Conservation (phyloP, 352 stramenopile genomes). For the Phytophthora pseudosyringae region DNA sequence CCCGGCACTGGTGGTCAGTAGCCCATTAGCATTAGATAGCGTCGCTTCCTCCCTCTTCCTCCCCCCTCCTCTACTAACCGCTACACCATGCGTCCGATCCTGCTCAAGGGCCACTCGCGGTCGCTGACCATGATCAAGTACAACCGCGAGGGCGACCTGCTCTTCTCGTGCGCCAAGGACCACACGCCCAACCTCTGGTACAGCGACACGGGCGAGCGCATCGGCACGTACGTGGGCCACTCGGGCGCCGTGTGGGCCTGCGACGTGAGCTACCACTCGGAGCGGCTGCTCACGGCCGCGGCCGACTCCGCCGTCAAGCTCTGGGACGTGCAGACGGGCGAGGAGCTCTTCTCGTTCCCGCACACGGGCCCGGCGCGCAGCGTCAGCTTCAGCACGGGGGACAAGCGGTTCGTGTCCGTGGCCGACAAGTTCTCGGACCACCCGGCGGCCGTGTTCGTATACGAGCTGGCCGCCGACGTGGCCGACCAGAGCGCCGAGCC, state of each 20-base stretch:
- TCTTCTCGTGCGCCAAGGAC: constrained; percentile 98
- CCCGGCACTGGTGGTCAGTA: constrained; percentile 22
- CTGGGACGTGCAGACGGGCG: constrained; percentile 92
- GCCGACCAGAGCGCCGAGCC: constrained; percentile 64
- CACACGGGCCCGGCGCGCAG: constrained; percentile 83
- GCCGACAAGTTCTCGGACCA: constrained; percentile 88
- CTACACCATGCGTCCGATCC: constrained; percentile 92
- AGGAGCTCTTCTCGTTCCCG: constrained; percentile 87
- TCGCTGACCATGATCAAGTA: constrained; percentile 99
- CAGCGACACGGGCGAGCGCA: constrained; percentile 95
- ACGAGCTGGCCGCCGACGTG: constrained; percentile 75
- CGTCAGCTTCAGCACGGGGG: constrained; percentile 89
- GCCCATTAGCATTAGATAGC: constrained; percentile 3
- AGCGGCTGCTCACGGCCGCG: constrained; percentile 95
- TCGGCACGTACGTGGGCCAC: constrained; percentile 97
- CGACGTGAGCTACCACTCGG: constrained; percentile 94
- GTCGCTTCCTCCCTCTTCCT: neutral
- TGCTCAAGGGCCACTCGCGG: constrained; percentile 99
- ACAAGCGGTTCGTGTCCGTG: constrained; percentile 86
- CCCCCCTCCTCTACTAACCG: neutral
- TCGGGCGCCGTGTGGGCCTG: constrained; percentile 97
- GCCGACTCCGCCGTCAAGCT: constrained; percentile 94
- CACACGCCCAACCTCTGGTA: constrained; percentile 97
- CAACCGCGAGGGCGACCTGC: constrained; percentile 98
- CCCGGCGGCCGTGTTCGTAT: constrained; percentile 79